Percentiles rank a stretch among this genome's conserved stretches.
Conservation (phyloP, 352 stramenopile species). For the Globisporangium parvum region DNA sequence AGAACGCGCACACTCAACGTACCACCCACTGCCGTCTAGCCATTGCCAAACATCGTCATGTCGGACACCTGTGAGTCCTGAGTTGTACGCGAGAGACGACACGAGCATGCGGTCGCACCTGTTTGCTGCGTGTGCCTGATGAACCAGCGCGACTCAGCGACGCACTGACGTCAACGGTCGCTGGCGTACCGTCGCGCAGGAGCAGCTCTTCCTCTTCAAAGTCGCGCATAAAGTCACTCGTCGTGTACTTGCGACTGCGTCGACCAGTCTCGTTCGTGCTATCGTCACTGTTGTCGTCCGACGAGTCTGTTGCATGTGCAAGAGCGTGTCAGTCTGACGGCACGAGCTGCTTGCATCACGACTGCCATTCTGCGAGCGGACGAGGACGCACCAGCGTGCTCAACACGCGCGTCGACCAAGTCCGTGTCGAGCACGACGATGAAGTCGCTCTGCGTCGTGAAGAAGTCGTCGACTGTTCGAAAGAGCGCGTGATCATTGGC, state of each 20-base stretch:
- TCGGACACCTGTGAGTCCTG: background rate
- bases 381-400: background rate
- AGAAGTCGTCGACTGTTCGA: conserved; percentile 59
- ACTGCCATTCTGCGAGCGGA: background rate
- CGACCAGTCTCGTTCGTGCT: conserved; percentile 26
- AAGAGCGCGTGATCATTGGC: conserved; percentile 2
- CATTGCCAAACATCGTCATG: background rate
- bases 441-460: conserved; percentile 33
- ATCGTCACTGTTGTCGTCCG: conserved; percentile 46
- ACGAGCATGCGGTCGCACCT: conserved; percentile 8
- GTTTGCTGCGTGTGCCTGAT: conserved; percentile 1
- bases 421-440: conserved; percentile 21
- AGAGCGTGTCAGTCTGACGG: background rate
- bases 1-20: conserved; percentile 40
- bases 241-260: conserved; percentile 60
- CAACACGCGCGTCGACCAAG: conserved; percentile 10
- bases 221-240: conserved; percentile 75
- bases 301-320: conserved; percentile 6
- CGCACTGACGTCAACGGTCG: conserved; percentile 14
- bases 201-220: conserved; percentile 65
- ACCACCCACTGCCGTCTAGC: conserved; percentile 6
- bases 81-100: background rate
- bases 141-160: conserved; percentile 1
- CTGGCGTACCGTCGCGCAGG: conserved; percentile 20
- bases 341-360: background rate